Conservation (phyloP, 352 stramenopile genomes). For the Phytophthora aleatoria region DNA sequence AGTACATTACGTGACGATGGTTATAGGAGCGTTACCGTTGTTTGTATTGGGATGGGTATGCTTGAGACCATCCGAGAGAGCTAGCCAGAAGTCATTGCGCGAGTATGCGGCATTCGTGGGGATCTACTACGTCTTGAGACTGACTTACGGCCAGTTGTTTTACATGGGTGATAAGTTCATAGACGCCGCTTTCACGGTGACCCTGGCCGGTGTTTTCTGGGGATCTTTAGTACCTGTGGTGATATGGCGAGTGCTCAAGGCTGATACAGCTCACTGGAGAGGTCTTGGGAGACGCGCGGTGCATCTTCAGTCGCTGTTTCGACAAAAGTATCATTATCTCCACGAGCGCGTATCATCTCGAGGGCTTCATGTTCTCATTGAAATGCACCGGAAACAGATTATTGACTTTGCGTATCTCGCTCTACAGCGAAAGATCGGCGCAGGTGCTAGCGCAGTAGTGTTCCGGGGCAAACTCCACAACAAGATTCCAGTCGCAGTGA, state of each 20-base stretch:
- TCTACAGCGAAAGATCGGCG: constrained; percentile 50
- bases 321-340: constrained; percentile 52
- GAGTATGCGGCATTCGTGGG: constrained; percentile 64
- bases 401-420: constrained; percentile 69
- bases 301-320: constrained; percentile 55
- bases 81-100: constrained; percentile 51
- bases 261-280: constrained; percentile 78
- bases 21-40: constrained; percentile 44
- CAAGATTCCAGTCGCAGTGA: constrained; percentile 65
- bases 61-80: constrained; percentile 44
- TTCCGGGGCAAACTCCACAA: constrained; percentile 66
- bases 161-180: constrained; percentile 19
- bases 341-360: constrained; percentile 63
- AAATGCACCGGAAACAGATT: constrained; percentile 71
- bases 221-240: constrained; percentile 59
- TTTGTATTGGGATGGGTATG: constrained; percentile 53
- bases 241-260: constrained; percentile 73
- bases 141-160: constrained; percentile 50
- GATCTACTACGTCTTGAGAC: constrained; percentile 45
- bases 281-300: constrained; percentile 62
- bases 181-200: constrained; percentile 41
- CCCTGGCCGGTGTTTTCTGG: constrained; percentile 52
- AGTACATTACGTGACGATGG: constrained; percentile 44
- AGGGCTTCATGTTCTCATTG: constrained; percentile 69
- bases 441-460: constrained; percentile 62